Evolutionary conservation across 2,329 filamentous ascomycete genomes (phyloP).

Genomic region (Aspergillus brunneoviolaceus): DNA sequence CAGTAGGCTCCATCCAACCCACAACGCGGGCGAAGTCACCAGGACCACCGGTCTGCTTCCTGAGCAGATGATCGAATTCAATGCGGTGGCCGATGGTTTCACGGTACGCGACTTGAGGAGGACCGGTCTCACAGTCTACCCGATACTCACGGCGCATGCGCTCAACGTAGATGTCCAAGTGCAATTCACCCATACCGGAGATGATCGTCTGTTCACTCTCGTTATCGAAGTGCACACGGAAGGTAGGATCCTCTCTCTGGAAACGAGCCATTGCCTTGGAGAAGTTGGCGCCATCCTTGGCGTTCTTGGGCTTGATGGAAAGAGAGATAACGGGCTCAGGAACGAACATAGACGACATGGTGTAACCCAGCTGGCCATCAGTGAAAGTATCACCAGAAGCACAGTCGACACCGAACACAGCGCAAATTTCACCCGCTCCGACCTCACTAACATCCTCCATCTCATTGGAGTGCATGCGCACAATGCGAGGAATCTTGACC

Average conservation of each 20-base stretch:
- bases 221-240: slow-evolving; percentile 86
- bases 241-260: slow-evolving; percentile 96
- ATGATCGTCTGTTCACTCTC: slow-evolving; percentile 98
- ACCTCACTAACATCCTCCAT: slow-evolving; percentile 96
- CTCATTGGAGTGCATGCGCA: slow-evolving; percentile 99
- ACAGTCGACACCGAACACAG: slow-evolving; percentile 96
- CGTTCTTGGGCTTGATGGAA: slow-evolving; percentile 93
- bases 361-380: slow-evolving; percentile 86
- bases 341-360: slow-evolving; percentile 96
- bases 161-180: slow-evolving; percentile 96
- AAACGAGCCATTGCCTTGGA: slow-evolving; percentile 98
- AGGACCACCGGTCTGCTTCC: slow-evolving; percentile 92
- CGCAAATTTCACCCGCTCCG: slow-evolving; percentile 95
- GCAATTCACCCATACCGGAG: slow-evolving; percentile 95
- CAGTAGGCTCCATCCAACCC: slow-evolving; percentile 86
- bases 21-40: slow-evolving; percentile 93
- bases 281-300: slow-evolving; percentile 89
- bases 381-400: slow-evolving; percentile 98
- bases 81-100: slow-evolving; percentile 82
- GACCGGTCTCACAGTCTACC: slow-evolving; percentile 91
- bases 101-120: slow-evolving; percentile 94
- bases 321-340: slow-evolving; percentile 97
- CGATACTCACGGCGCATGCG: slow-evolving; percentile 96
- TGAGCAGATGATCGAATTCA: slow-evolving; percentile 88
- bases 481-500: slow-evolving; percentile 93